phyloP scores from a whole-genome alignment of 1,284 basidiomycete species.

The Lentinula novae-zelandiae region DNA sequence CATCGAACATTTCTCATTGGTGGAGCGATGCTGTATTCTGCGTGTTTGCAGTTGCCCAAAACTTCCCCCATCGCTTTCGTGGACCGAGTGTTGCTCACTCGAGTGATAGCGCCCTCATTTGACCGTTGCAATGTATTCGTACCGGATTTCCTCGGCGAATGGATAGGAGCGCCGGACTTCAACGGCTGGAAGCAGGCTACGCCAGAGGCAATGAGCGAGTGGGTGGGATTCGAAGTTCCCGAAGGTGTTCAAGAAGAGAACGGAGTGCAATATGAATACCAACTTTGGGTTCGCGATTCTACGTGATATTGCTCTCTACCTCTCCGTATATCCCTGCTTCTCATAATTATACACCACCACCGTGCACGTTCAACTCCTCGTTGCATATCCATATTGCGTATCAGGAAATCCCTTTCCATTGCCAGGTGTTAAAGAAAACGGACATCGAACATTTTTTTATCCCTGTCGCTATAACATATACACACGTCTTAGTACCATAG shows the following conservation, averaged over 20 bases:
- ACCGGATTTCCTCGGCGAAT: constrained; percentile 57
- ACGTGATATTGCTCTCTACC: constrained; percentile 12
- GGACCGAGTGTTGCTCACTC: constrained; percentile 84
- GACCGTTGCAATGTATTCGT: constrained; percentile 86
- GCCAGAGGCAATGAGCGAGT: constrained; percentile 63
- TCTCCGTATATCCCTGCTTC: neutral
- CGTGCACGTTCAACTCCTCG: neutral
- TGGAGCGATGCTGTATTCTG: constrained; percentile 82
- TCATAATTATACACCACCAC: neutral
- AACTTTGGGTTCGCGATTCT: constrained; percentile 77
- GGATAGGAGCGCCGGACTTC: constrained; percentile 20
- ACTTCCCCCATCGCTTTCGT: constrained; percentile 42
- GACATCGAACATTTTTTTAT: constrained; percentile 17
- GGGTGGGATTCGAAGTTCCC: constrained; percentile 80
- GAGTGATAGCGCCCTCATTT: constrained; percentile 73
- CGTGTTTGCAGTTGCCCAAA: constrained; percentile 48
- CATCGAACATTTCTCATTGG: constrained; percentile 83
- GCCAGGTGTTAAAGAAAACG: neutral
- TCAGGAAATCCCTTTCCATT: neutral
- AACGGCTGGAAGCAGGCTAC: constrained; percentile 54
- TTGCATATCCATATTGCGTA: neutral
- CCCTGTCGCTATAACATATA: constrained; percentile 56
- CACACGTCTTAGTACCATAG: constrained; percentile 4
- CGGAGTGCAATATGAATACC: constrained; percentile 81
- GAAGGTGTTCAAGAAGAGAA: constrained; percentile 77